phyloP scores from a whole-genome alignment of 176 grass and related monocot species.

The Typha latifolia region DNA sequence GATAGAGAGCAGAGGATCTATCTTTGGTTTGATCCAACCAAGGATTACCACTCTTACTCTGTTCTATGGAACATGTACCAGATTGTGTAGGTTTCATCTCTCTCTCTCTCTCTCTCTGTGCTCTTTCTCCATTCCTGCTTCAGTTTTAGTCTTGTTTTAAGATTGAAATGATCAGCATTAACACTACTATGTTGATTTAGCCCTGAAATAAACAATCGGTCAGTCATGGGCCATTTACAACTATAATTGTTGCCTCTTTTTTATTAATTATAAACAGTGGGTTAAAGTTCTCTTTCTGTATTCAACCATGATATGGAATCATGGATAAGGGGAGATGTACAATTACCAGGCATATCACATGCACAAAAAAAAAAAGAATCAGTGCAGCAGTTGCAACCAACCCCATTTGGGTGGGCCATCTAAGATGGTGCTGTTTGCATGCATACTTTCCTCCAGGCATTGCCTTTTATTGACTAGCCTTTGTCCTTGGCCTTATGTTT shows the following conservation, averaged over 20 bases:
- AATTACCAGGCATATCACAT: not conserved
- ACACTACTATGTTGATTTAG: no score
- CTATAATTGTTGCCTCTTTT: no score
- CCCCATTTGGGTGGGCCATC: not conserved
- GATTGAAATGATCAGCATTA: no score
- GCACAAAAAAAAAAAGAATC: not conserved
- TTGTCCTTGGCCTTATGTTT: no score
- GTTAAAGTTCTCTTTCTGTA: no score
- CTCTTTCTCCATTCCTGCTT: not conserved
- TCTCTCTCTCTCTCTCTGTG: not conserved
- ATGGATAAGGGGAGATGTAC: not conserved
- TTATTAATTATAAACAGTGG: no score
- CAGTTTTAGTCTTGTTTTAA: not conserved
- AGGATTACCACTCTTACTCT: slow-evolving; percentile 76
- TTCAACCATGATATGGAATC: no score
- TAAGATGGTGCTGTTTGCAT: not conserved
- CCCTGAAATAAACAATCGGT: no score
- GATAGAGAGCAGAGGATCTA: slow-evolving; percentile 82
- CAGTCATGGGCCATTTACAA: no score
- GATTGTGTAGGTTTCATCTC: slow-evolving; percentile 38
- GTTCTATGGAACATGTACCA: slow-evolving; percentile 87
- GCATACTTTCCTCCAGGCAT: no score
- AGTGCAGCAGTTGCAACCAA: not conserved
- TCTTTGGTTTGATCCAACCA: slow-evolving; percentile 85
- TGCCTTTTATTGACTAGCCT: no score